A percentile compares a stretch with the other conserved stretches of the same genome.
Evolutionary conservation across 1,139 yeast genomes (phyloP).

Genomic region (Pichia sp.): DNA sequence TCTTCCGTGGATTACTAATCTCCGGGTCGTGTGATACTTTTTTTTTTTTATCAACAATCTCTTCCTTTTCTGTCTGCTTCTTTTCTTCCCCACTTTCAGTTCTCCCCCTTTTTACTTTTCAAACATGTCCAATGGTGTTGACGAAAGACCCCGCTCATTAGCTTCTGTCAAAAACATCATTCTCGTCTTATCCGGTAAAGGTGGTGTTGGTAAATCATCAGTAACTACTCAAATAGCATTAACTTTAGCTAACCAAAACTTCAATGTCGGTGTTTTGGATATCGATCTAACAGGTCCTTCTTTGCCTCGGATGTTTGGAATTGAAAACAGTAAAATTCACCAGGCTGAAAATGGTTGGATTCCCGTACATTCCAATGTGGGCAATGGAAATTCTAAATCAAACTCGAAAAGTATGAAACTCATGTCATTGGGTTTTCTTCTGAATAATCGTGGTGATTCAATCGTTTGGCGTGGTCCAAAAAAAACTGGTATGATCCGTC

Average conservation of each 20-base stretch:
- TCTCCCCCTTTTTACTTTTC: neutral
- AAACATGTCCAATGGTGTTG: slow-evolving; percentile 12
- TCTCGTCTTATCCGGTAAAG: slow-evolving; percentile 83
- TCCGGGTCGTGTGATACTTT: too few species aligned
- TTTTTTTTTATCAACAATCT: too few species aligned
- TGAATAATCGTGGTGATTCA: slow-evolving; percentile 78
- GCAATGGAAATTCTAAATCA: too few species aligned
- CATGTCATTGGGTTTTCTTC: slow-evolving; percentile 87
- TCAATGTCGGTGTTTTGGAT: slow-evolving; percentile 84
- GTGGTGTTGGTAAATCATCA: slow-evolving; percentile 98
- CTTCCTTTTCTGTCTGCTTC: neutral
- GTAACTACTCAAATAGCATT: slow-evolving; percentile 91
- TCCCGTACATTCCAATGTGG: slow-evolving; percentile 79
- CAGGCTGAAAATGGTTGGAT: slow-evolving; percentile 86
- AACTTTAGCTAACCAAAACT: slow-evolving; percentile 62
- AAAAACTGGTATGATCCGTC: slow-evolving; percentile 95
- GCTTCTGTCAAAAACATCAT: slow-evolving; percentile 67
- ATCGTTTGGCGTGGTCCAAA: slow-evolving; percentile 99
- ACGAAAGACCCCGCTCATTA: slow-evolving; percentile 47
- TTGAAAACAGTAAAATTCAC: slow-evolving; percentile 71
- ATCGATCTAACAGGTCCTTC: slow-evolving; percentile 97
- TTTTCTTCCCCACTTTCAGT: neutral
- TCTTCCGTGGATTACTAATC: too few species aligned
- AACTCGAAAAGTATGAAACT: slow-evolving; percentile 33
- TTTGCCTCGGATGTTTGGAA: slow-evolving; percentile 91